Base-by-base conservation (phyloP, 805 yeast genomes). In the Metschnikowia rubicola region DNA sequence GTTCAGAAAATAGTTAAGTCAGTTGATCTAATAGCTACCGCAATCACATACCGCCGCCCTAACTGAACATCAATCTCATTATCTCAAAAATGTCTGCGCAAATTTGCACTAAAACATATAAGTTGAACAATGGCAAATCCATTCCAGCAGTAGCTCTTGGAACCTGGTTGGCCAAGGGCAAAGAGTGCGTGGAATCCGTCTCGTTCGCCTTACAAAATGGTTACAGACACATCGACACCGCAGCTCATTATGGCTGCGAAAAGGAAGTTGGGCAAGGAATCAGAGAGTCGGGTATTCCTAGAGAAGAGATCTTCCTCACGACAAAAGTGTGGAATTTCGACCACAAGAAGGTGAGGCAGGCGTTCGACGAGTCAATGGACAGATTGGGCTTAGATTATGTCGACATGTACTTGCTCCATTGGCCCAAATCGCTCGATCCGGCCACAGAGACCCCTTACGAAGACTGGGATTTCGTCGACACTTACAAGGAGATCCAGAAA, bases 221-320 rank as follows among this genome's bases (percentile, higher is more conserved):
- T 30, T 85, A 85, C 69, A 76, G 80, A 54, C 95, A 87, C 64
- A 83, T 88, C 53, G 95, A 87, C 65, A 80, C 88, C 19, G 94
- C 95, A 30, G 79, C 81, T 35, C 73, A 75, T 41, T 87, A 86
- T 66, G 78, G 78, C 2, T 84, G 83, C 60, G 96, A 88, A 63
- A 71, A 64, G 13, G 81, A 77, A 53, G 84, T 84, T 11, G 90
- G 95, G 30, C 70, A 73, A 43, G 94, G 84, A 4, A 77, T 84
- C 44, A 48, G 48, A 34, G 48, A 39, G 15, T 44, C 53, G n/a
- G 56, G 55, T 1, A 38, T 55, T 33, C 52, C 53, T 9, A 39
- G 59, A 36, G 52, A 47, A 40, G 58, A 55, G 34, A 46, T 55
- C 35, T 55, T 46, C 29, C 43, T 55, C 36, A 55, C 59, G 41